These are phyloP conservation scores for Annulohypoxylon stygium DNA, from an alignment of 495 filamentous ascomycete genomes.

Conservation along the genomic window DNA sequence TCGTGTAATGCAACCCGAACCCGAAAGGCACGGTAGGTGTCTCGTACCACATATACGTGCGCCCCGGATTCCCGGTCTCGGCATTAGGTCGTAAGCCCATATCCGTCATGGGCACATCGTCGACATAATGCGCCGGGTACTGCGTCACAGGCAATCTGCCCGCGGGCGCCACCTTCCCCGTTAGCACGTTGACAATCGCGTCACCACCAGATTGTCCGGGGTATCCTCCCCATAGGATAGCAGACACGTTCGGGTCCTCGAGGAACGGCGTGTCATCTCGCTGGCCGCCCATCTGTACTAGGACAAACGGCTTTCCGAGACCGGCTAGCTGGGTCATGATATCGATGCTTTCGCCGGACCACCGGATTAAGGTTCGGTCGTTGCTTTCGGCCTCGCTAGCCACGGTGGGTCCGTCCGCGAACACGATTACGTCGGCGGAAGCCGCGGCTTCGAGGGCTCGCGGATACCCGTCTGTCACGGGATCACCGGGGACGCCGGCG, in stretches of 20 bases:
- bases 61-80: slow-evolving; percentile 59
- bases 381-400: slow-evolving; percentile 67
- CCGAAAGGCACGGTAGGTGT: slow-evolving; percentile 68
- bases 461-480: slow-evolving; percentile 51
- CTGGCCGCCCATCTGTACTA: slow-evolving; percentile 68
- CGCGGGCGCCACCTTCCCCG: slow-evolving; percentile 66
- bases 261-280: slow-evolving; percentile 51
- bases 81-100: slow-evolving; percentile 67
- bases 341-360: slow-evolving; percentile 69
- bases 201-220: slow-evolving; percentile 71
- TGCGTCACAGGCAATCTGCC: slow-evolving; percentile 70
- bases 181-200: slow-evolving; percentile 68
- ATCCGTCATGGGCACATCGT: slow-evolving; percentile 67
- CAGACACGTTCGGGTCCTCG: slow-evolving; percentile 54
- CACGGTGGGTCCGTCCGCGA: slow-evolving; percentile 69
- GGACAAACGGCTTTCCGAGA: slow-evolving; percentile 67
- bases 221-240: slow-evolving; percentile 71
- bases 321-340: slow-evolving; percentile 64
- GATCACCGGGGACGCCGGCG: slow-evolving; percentile 56
- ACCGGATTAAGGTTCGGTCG: slow-evolving; percentile 69
- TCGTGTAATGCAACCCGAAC: slow-evolving; percentile 71
- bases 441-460: slow-evolving; percentile 63
- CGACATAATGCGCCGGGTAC: slow-evolving; percentile 68
- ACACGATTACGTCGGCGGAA: slow-evolving; percentile 68
- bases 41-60: slow-evolving; percentile 74